Conservation (phyloP, 2,329 filamentous ascomycete genomes). For the Fusarium sp. region DNA sequence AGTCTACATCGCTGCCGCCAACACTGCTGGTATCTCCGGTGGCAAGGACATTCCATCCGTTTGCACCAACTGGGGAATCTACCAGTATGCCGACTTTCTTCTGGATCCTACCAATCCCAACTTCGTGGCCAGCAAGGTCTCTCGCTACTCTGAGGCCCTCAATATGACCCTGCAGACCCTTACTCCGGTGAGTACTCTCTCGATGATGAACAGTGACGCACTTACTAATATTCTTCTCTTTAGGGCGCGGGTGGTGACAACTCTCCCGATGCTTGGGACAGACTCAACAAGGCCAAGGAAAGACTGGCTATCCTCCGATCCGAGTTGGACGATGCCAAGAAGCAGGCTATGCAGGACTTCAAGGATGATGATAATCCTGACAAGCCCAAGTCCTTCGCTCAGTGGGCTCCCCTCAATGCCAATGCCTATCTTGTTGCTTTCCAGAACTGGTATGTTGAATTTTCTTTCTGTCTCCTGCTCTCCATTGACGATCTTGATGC, state of each 20-base stretch:
- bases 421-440: not conserved
- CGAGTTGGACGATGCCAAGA: not conserved
- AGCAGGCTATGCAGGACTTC: not conserved
- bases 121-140: not conserved
- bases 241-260: not conserved
- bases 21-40: not conserved
- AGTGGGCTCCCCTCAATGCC: not conserved
- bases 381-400: not conserved
- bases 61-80: not conserved
- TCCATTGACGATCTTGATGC: no score
- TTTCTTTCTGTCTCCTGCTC: no score
- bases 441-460: not conserved
- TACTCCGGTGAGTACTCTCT: not conserved
- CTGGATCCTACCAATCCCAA: not conserved
- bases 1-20: not conserved
- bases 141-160: not conserved
- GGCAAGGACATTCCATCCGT: not conserved
- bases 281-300: not conserved
- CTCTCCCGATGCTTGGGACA: not conserved
- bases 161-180: constrained; percentile 1
- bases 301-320: not conserved
- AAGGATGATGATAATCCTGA: not conserved
- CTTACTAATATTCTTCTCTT: rapidly evolving
- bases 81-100: not conserved
- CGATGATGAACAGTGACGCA: rapidly evolving